Evolutionary conservation across 495 filamentous ascomycete genomes (phyloP).

Genomic region (Xylaria bambusicola): DNA sequence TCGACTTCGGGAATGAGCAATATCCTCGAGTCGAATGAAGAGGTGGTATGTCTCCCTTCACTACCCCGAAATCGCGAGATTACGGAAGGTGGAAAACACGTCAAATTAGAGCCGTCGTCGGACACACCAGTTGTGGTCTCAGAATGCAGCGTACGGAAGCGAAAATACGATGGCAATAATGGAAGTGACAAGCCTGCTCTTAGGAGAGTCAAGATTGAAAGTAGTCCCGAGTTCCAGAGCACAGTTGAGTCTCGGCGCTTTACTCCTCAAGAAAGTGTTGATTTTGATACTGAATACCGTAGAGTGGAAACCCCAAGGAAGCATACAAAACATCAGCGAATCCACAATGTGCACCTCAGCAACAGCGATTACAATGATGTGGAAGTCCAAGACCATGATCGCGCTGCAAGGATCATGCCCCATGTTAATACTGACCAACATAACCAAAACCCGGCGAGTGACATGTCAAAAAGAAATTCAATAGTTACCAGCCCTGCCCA

Average conservation of each 20-base stretch:
- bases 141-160: constrained; percentile 45
- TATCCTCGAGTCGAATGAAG: constrained; percentile 5
- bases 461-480: background rate
- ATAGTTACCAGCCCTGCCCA: background rate
- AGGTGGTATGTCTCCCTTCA: constrained; percentile 29
- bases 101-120: constrained; percentile 48
- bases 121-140: constrained; percentile 47
- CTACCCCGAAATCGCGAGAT: constrained; percentile 17
- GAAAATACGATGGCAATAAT: constrained; percentile 33
- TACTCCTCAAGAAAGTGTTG: constrained; percentile 59
- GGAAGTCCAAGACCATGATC: background rate
- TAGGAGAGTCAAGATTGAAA: constrained; percentile 37
- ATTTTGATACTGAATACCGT: constrained; percentile 70
- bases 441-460: background rate
- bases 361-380: background rate
- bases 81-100: constrained; percentile 13
- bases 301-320: constrained; percentile 67
- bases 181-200: constrained; percentile 5
- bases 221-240: constrained; percentile 40
- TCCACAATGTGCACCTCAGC: background rate
- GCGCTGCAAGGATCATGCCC: background rate
- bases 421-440: background rate
- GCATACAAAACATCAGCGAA: constrained; percentile 23
- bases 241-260: constrained; percentile 34
- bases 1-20: background rate